phyloP scores from a whole-genome alignment of 2,329 filamentous ascomycete genomes.

The Claviceps maximensis region DNA sequence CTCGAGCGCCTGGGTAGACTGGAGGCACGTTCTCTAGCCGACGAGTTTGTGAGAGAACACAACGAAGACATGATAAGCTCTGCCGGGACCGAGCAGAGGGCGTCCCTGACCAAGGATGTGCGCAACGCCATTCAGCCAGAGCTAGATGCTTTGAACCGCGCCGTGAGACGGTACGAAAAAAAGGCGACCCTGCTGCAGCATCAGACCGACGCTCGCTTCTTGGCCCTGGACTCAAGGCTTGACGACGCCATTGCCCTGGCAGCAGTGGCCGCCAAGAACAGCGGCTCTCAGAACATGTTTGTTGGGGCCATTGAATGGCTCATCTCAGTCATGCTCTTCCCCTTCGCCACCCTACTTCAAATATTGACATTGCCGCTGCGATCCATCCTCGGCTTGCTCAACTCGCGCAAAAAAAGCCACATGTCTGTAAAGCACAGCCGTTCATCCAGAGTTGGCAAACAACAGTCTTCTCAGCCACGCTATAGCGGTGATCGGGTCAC shows the following conservation, averaged over 20 bases:
- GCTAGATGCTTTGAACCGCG: slow-evolving; percentile 75
- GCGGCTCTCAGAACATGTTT: slow-evolving; percentile 23
- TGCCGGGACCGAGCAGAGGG: slow-evolving; percentile 25
- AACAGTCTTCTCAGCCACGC: slow-evolving; percentile 13
- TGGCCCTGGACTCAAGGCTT: slow-evolving; percentile 55
- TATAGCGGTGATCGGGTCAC: slow-evolving; percentile 24
- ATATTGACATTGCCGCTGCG: slow-evolving; percentile 31
- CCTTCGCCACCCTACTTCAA: slow-evolving; percentile 25
- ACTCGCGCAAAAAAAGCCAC: slow-evolving; percentile 16
- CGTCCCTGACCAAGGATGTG: slow-evolving; percentile 41
- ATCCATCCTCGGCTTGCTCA: slow-evolving; percentile 21
- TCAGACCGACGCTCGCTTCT: slow-evolving; percentile 64
- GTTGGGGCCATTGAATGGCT: slow-evolving; percentile 25
- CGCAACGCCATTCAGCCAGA: slow-evolving; percentile 61
- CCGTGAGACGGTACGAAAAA: slow-evolving; percentile 85
- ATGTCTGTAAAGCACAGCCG: slow-evolving; percentile 12
- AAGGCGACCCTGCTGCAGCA: slow-evolving; percentile 62
- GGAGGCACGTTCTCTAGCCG: slow-evolving; percentile 36
- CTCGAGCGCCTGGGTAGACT: slow-evolving; percentile 54
- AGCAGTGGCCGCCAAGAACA: slow-evolving; percentile 52
- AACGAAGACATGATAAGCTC: slow-evolving; percentile 20
- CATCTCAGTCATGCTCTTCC: slow-evolving; percentile 24
- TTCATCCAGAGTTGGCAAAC: background rate
- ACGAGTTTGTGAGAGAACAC: slow-evolving; percentile 13
- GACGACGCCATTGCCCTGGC: slow-evolving; percentile 72